These are phyloP conservation scores for Acanthamoeba royreba DNA, from an alignment of 208 protist genomes.

Conservation along the genomic window DNA sequence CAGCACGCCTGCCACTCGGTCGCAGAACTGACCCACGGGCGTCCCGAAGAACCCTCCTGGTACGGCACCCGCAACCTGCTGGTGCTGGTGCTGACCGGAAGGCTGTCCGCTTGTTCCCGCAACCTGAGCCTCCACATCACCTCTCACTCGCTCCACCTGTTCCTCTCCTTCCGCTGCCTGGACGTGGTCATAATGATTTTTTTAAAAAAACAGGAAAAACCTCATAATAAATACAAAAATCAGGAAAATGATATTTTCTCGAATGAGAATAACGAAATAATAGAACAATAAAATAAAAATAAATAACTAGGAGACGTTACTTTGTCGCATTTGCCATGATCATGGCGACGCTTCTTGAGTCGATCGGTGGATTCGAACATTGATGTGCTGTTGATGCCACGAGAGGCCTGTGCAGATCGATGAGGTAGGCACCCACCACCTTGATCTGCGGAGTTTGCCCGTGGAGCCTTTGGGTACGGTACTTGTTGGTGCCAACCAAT, in stretches of 20 bases:
- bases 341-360: background rate
- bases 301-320: background rate
- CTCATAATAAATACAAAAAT: background rate
- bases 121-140: background rate
- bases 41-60: background rate
- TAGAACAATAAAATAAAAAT: background rate
- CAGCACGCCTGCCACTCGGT: background rate
- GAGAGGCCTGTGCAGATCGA: no score
- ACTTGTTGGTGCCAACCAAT: no score
- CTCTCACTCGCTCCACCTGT: background rate
- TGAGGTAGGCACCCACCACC: no score
- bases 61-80: background rate
- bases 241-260: background rate
- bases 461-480: no score
- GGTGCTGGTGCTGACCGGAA: background rate
- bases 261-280: background rate
- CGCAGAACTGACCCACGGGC: background rate
- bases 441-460: no score
- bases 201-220: no score
- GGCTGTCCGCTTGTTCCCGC: background rate
- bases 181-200: no score
- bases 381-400: background rate
- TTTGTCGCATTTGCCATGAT: background rate
- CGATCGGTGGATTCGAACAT: constrained; percentile 13
- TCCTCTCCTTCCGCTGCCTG: background rate